Evolutionary conservation across 805 yeast species (phyloP), one percentile per base, ranked within the genome.

Genomic region (Kazachstania psychrophila): DNA sequence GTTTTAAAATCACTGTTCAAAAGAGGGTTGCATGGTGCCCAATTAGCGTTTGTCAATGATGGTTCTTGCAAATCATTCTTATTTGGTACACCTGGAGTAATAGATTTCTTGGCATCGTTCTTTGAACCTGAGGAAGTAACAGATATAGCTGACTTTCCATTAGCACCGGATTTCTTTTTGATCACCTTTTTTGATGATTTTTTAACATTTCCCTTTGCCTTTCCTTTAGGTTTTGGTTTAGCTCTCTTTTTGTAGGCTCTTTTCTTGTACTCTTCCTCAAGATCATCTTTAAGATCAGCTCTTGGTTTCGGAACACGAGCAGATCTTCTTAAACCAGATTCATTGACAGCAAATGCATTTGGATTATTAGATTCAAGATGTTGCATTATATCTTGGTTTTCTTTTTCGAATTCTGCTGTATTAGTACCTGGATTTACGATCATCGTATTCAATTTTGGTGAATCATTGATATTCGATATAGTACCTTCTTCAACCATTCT

Each of bases 21-120:
- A 13, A 53, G 32, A 12, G 58, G 57, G 29, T 48, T 37, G 35
- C 47, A 47, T 4, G 60, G 48, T 11, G 52, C 44, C 60, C 60
- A 54, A 36, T 50, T 49, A 8, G 34, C 27, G 9, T 40, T 39
- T 6, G 46, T 40, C 12, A 52, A 36, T 3, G 45, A 32, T 7
- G 58, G 54, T 31, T 51, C 56, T 15, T 40, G 46, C 15, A 42
- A 34, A 17, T 47, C 50, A 13, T n/a, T n/a, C 15, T 25, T 5
- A 16, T 18, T 23, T 6, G 34, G 19, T 13, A 31, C 15, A 24
- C 28, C 12, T 8, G 28, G 29, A 13, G 22, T 28, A 11, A 14
- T 13, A 9, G 17, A 13, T 16, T 33, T 23, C 22, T 33, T 29
- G 18, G 9, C 15, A 24, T 19, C 13, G 24, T 32, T 23, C 6